These are phyloP conservation scores for Gilbertella persicaria DNA, from an alignment of 371 early-diverging fungal genomes.

Conservation along the genomic window DNA sequence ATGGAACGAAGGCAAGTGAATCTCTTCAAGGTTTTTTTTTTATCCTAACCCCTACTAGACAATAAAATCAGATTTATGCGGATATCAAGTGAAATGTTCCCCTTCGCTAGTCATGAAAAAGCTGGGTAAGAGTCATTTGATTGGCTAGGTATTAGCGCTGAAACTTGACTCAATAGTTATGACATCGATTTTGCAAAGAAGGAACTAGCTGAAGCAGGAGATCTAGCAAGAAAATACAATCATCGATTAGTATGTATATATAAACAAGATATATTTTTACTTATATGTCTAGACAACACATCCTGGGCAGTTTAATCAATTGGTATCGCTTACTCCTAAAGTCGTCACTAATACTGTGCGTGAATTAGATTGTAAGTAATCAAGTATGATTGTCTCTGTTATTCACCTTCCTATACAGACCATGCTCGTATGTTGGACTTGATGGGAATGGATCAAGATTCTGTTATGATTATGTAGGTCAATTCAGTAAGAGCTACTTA, in stretches of 20 bases:
- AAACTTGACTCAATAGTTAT: constrained; percentile 20
- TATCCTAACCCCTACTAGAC: constrained; percentile 6
- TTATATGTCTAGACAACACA: constrained; percentile 36
- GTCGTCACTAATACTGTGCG: constrained; percentile 40
- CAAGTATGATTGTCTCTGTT: not conserved
- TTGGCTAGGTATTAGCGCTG: not conserved
- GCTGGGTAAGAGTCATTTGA: constrained; percentile 29
- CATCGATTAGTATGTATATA: constrained; percentile 41
- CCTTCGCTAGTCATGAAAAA: constrained; percentile 47
- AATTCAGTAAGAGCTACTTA: not conserved
- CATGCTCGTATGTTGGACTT: constrained; percentile 50
- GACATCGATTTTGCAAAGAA: constrained; percentile 40
- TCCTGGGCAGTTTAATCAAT: constrained; percentile 54
- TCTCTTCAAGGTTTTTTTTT: not conserved
- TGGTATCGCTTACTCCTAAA: constrained; percentile 41
- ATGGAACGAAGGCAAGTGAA: constrained; percentile 47
- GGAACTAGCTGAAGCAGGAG: constrained; percentile 33
- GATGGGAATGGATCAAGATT: constrained; percentile 46
- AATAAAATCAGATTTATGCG: constrained; percentile 51
- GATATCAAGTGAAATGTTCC: constrained; percentile 50
- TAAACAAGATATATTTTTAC: not conserved
- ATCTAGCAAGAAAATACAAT: constrained; percentile 37
- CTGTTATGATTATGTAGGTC: constrained; percentile 51
- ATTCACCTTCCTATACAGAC: constrained; percentile 14
- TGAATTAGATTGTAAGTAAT: constrained; percentile 37